Evolutionary conservation across 2,329 filamentous ascomycete species (phyloP).

Genomic region (Xylaria polymorpha): DNA sequence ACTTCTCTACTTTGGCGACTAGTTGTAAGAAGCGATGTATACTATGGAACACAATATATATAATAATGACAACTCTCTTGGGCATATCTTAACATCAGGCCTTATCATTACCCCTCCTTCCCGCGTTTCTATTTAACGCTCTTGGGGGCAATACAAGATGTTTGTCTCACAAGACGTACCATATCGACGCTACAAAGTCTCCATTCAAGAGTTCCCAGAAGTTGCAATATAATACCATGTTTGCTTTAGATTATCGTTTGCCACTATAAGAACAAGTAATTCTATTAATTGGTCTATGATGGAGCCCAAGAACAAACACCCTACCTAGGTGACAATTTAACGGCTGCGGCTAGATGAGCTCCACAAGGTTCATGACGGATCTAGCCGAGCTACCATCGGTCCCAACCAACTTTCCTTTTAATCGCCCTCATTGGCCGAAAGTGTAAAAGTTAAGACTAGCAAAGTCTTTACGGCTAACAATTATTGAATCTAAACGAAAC

Average conservation of each 20-base stretch:
- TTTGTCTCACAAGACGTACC: too few relatives aligned
- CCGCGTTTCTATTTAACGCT: neutral
- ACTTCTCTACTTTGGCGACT: slow-evolving; percentile 7
- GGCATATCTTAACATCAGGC: neutral
- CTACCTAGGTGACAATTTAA: too few relatives aligned
- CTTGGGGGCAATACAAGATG: too few relatives aligned
- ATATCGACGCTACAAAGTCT: too few relatives aligned
- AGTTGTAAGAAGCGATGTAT: neutral
- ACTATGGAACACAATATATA: neutral
- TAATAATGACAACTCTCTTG: neutral
- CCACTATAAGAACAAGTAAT: too few relatives aligned
- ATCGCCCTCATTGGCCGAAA: neutral
- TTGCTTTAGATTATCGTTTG: too few relatives aligned
- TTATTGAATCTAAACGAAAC: neutral
- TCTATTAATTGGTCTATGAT: too few relatives aligned
- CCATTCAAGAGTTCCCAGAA: too few relatives aligned
- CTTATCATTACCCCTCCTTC: neutral
- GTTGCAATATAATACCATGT: too few relatives aligned
- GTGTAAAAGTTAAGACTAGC: neutral
- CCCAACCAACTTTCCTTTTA: too few relatives aligned
- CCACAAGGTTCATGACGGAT: neutral
- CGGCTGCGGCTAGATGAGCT: neutral
- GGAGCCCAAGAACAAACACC: too few relatives aligned
- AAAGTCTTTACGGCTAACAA: neutral
- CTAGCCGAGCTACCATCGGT: neutral